Percentiles rank a stretch among this genome's conserved stretches.
Evolutionary conservation across 2,329 filamentous ascomycete species (phyloP).

Genomic region (Coniochaeta prunicola): DNA sequence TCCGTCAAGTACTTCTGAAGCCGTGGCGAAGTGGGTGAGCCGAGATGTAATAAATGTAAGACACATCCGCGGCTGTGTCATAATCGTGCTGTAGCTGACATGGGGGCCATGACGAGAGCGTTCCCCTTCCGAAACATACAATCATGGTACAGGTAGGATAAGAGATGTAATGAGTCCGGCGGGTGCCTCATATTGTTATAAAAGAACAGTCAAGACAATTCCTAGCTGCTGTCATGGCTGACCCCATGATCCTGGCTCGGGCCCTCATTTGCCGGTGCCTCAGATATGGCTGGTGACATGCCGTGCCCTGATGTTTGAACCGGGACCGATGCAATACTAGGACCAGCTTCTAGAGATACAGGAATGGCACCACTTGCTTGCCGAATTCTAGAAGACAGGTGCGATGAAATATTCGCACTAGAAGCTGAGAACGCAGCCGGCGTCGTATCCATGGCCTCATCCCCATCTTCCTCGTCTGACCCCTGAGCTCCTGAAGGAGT

Average conservation of each 20-base stretch:
- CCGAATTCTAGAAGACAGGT: not conserved
- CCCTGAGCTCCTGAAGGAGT: not conserved
- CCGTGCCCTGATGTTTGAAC: not conserved
- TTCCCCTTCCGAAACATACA: not conserved
- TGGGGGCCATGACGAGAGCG: not conserved
- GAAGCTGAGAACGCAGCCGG: not conserved
- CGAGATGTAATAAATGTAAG: not conserved
- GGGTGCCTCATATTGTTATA: not conserved
- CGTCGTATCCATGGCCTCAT: slow-evolving; percentile 7
- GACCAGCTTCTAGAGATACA: not conserved
- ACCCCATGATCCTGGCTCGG: not conserved
- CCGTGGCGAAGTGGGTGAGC: no score
- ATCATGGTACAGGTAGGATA: not conserved
- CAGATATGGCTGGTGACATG: not conserved
- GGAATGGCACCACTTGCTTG: not conserved
- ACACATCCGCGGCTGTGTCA: not conserved
- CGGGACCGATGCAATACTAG: not conserved
- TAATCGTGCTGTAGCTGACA: not conserved
- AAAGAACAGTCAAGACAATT: not conserved
- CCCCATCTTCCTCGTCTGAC: slow-evolving; percentile 1
- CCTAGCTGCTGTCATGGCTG: not conserved
- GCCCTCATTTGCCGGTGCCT: not conserved
- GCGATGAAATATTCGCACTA: not conserved
- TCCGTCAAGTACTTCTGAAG: not conserved
- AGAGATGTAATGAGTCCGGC: not conserved